phyloP scores from a whole-genome alignment of 441 rosid species.

The Melastoma candidum region DNA sequence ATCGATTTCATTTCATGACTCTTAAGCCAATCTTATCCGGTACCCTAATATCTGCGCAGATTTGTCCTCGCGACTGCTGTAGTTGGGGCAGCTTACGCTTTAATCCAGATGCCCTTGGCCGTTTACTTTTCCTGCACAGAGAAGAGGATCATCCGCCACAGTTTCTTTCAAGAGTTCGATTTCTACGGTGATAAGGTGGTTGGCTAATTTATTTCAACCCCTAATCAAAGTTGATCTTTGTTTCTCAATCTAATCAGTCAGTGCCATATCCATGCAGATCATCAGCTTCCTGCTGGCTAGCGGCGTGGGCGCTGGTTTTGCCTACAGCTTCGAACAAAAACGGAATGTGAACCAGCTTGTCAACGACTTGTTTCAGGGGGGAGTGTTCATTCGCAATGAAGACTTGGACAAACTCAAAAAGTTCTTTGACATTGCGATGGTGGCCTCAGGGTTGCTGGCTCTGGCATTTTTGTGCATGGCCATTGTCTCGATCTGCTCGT shows the following conservation, averaged over 20 bases:
- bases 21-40: not conserved
- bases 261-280: slow-evolving; percentile 6
- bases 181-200: slow-evolving; percentile 21
- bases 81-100: slow-evolving; percentile 11
- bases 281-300: slow-evolving; percentile 15
- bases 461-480: slow-evolving; percentile 22
- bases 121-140: slow-evolving; percentile 10
- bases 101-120: slow-evolving; percentile 21
- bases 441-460: slow-evolving; percentile 15
- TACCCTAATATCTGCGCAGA: not conserved
- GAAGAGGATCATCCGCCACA: slow-evolving; percentile 12
- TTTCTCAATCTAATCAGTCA: not conserved
- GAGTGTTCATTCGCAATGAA: not conserved
- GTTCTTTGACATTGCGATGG: slow-evolving; percentile 15
- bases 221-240: not conserved
- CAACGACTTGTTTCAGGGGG: not conserved
- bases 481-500: slow-evolving; percentile 19
- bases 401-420: not conserved
- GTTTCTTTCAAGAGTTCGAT: slow-evolving; percentile 18
- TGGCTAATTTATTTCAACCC: not conserved
- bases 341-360: not conserved
- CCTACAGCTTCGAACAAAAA: slow-evolving; percentile 16
- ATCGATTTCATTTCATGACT: not conserved
- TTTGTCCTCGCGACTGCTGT: slow-evolving; percentile 12
- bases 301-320: slow-evolving; percentile 28